phyloP scores from a whole-genome alignment of 805 yeast genomes.

The Blastobotrys americana region DNA sequence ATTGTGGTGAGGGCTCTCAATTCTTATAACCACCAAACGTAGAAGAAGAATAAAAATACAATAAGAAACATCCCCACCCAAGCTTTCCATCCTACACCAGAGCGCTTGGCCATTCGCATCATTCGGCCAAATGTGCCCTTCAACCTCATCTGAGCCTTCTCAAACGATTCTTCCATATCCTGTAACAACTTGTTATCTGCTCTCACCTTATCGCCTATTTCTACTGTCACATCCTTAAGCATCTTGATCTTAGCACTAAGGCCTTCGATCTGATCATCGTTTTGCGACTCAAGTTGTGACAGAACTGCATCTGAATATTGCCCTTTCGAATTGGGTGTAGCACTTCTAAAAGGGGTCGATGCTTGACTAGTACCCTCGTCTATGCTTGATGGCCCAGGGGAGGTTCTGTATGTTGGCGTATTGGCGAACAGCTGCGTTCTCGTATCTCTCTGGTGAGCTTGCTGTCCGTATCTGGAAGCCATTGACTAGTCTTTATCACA shows the following conservation, averaged over 20 bases:
- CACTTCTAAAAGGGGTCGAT: constrained; percentile 18
- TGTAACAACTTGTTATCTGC: constrained; percentile 35
- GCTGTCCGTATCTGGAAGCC: constrained; percentile 18
- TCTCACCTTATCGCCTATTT: constrained; percentile 4
- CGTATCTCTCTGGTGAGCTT: constrained; percentile 30
- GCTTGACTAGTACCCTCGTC: not conserved
- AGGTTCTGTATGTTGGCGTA: constrained; percentile 18
- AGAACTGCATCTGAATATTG: constrained; percentile 44
- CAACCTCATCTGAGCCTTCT: constrained; percentile 39
- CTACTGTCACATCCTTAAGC: constrained; percentile 37
- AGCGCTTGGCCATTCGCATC: constrained; percentile 55
- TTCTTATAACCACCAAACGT: constrained; percentile 21
- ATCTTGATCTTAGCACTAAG: constrained; percentile 49
- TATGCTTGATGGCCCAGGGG: constrained; percentile 1
- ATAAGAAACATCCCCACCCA: constrained; percentile 48
- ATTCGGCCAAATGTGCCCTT: constrained; percentile 48
- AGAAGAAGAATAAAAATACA: constrained; percentile 41
- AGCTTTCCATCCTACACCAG: constrained; percentile 56
- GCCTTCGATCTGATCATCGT: constrained; percentile 49
- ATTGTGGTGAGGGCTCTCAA: not conserved
- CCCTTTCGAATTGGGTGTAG: constrained; percentile 24
- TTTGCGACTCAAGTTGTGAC: constrained; percentile 59
- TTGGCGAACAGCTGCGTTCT: constrained; percentile 34
- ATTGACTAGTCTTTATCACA: too few species aligned
- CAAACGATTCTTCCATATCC: constrained; percentile 41